Evolutionary conservation across 2,329 filamentous ascomycete genomes (phyloP).

Genomic region (Cercospora zeae-maydis): DNA sequence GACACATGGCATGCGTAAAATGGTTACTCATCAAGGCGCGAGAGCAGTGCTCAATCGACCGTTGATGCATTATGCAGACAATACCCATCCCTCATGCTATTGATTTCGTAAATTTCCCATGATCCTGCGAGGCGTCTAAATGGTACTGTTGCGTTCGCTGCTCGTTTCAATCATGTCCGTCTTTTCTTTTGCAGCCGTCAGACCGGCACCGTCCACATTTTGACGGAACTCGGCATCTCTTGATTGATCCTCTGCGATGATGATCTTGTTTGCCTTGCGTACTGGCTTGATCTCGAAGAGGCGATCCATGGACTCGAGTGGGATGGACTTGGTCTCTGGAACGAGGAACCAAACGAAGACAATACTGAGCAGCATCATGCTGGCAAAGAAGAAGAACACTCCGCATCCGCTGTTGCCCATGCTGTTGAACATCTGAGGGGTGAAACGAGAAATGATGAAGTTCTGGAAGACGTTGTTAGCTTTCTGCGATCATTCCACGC

Average conservation of each 20-base stretch:
- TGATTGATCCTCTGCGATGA: conserved; percentile 40
- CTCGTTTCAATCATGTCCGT: conserved; percentile 32
- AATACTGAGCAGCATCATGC: conserved; percentile 44
- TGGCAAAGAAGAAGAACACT: conserved; percentile 47
- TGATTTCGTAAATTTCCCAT: not conserved
- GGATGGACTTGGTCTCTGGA: conserved; percentile 45
- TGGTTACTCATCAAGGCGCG: conserved; percentile 6
- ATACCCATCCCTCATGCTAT: not conserved
- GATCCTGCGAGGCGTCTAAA: not conserved
- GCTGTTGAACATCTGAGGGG: conserved; percentile 57
- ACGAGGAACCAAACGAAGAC: conserved; percentile 47
- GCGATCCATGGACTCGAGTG: conserved; percentile 47
- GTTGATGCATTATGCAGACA: not conserved
- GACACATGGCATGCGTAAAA: not conserved
- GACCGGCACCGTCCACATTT: conserved; percentile 38
- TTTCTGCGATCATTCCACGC: not conserved
- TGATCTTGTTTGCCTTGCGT: conserved; percentile 39
- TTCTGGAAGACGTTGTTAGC: conserved; percentile 54
- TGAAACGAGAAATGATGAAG: conserved; percentile 66
- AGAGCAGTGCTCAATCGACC: conserved; percentile 21
- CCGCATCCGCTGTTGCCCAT: conserved; percentile 43
- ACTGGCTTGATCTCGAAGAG: conserved; percentile 46
- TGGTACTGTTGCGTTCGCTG: conserved; percentile 22
- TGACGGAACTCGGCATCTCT: conserved; percentile 43
- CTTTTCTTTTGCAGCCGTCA: conserved; percentile 39